phyloP scores from a whole-genome alignment of 345 rosid genomes.

The Camelina neglecta region DNA sequence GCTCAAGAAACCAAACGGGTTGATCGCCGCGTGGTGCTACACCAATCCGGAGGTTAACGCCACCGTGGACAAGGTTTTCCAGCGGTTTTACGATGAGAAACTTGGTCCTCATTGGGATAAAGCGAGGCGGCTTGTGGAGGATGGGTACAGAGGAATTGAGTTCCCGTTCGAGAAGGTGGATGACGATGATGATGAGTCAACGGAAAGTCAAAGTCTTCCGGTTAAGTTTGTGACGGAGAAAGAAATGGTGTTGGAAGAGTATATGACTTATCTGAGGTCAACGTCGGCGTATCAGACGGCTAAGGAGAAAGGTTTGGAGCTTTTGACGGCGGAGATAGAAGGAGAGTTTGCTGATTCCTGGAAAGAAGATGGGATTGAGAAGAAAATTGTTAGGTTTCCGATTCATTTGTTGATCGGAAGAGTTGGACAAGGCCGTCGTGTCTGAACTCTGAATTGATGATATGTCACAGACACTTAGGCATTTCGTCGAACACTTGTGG shows the following conservation, averaged over 20 bases:
- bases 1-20: conserved; percentile 78
- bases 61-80: conserved; percentile 58
- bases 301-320: conserved; percentile 64
- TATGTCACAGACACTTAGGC: not conserved
- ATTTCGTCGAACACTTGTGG: no score
- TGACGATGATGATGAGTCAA: conserved; percentile 57
- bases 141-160: conserved; percentile 53
- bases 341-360: conserved; percentile 57
- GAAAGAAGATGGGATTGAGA: conserved; percentile 51
- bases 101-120: conserved; percentile 63
- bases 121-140: conserved; percentile 63
- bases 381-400: conserved; percentile 60
- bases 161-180: conserved; percentile 79
- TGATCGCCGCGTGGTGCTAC: conserved; percentile 89
- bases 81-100: conserved; percentile 52
- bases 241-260: conserved; percentile 61
- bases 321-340: conserved; percentile 50
- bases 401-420: conserved; percentile 70
- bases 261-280: conserved; percentile 61
- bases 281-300: conserved; percentile 80
- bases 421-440: conserved; percentile 55
- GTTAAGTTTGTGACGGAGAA: conserved; percentile 57
- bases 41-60: conserved; percentile 59
- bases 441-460: not conserved
- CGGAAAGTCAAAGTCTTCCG: conserved; percentile 54